Percentiles rank a stretch among this genome's conserved stretches.
Evolutionary conservation across 306 rosid species (phyloP).

Genomic region (Ceratonia siliqua): DNA sequence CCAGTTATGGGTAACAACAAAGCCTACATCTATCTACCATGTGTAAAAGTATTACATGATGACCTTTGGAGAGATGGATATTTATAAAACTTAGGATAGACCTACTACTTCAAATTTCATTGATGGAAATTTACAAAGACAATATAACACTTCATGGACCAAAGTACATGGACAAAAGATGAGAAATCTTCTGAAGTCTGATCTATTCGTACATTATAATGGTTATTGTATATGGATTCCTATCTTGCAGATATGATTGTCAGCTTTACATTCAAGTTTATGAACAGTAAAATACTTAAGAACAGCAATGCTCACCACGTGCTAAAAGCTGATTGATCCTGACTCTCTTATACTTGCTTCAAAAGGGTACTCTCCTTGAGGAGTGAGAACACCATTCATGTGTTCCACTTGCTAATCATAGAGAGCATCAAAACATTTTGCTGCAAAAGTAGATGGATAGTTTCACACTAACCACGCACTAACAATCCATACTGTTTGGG

Average conservation of each 20-base stretch:
- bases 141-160: not conserved
- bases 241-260: not conserved
- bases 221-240: not conserved
- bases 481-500: no score
- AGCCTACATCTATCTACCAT: not conserved
- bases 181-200: not conserved
- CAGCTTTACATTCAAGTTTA: not conserved
- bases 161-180: not conserved
- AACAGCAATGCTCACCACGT: no score
- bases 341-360: no score
- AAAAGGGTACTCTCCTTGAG: no score
- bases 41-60: not conserved
- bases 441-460: no score
- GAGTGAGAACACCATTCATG: no score
- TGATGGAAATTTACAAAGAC: not conserved
- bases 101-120: not conserved
- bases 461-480: no score
- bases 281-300: no score
- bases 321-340: no score
- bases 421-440: no score
- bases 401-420: no score
- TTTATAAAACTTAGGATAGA: not conserved
- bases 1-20: not conserved
- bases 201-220: not conserved
- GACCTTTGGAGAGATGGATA: not conserved